Evolutionary conservation across 2,329 filamentous ascomycete species (phyloP), one percentile per base, ranked within the genome.

Genomic region (Coniochaeta sp.): DNA sequence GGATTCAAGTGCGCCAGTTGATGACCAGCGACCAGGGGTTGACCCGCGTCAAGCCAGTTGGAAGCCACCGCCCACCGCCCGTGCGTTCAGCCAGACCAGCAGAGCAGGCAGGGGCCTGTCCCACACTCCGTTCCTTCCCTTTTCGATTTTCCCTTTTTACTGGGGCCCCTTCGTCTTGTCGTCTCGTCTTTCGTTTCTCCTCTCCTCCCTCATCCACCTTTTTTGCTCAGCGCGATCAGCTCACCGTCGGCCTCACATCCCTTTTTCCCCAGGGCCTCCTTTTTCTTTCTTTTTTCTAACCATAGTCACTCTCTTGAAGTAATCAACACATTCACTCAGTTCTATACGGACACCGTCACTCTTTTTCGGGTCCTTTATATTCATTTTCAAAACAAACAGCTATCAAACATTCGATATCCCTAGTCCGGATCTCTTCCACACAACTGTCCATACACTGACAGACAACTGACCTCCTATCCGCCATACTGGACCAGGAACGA

Each of bases 231-330:
- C 51, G 50, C 50, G 45, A 52, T 49, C 53, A 52, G 30, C 56
- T 48, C 55, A 57, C 54, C 55, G 58, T 58, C 57, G 59, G 55
- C 57, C 57, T 52, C 56, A 51, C 55, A 52, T 48, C 58, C 50
- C 53, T 51, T 56, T 56, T 53, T 49, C 55, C 53, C 52, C 20
- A 26, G 22, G 38, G 38, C 55, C 58, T 57, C 54, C 56, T 62
- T 61, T 58, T 65, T n/a, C n/a, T n/a, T 59, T 62, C 67, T 72
- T 71, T 72, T 72, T 67, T 65, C 70, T 75, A 70, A 66, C 63
- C 63, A 66, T 66, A 76, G 74, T 78, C 75, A 68, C 69, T 78
- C 74, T 67, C 74, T 78, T 76, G 67, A 65, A 65, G 58, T 63
- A 63, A 53, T 58, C 60, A 61, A 31, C 28, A 28, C 28, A 14